These are phyloP conservation scores for Poteriospumella lacustris DNA, from an alignment of 108 stramenopile genomes.

Conservation along the genomic window DNA sequence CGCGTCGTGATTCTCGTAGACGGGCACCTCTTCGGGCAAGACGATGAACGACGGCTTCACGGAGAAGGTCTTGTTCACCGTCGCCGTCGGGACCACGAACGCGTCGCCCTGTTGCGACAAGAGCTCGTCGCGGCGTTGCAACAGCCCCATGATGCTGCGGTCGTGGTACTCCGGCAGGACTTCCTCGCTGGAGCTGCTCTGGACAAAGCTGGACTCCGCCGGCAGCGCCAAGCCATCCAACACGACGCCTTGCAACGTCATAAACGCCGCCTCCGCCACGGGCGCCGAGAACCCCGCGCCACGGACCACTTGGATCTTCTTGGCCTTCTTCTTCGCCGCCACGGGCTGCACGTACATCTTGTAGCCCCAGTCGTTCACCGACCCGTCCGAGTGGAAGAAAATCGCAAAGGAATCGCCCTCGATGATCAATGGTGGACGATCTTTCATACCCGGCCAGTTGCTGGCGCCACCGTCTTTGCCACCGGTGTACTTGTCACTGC, in stretches of 20 bases:
- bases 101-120: too few species aligned
- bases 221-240: background rate
- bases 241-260: background rate
- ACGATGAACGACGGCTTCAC: too few species aligned
- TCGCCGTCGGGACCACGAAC: too few species aligned
- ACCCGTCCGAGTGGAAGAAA: slow-evolving; percentile 41
- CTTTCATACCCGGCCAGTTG: slow-evolving; percentile 49
- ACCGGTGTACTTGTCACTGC: slow-evolving; percentile 37
- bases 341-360: slow-evolving; percentile 40
- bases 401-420: slow-evolving; percentile 37
- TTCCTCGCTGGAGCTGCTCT: too few species aligned
- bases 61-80: too few species aligned
- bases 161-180: too few species aligned
- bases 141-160: too few species aligned
- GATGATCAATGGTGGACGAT: slow-evolving; percentile 41
- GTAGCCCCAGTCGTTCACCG: slow-evolving; percentile 50
- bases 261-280: background rate
- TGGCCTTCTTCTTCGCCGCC: slow-evolving; percentile 24
- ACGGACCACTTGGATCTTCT: background rate
- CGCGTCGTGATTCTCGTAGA: too few species aligned
- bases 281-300: background rate
- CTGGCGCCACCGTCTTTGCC: slow-evolving; percentile 39
- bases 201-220: too few species aligned
- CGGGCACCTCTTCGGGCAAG: too few species aligned
- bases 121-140: too few species aligned